phyloP scores from a whole-genome alignment of 768 basidiomycete genomes.

The Phylloporus sp. region DNA sequence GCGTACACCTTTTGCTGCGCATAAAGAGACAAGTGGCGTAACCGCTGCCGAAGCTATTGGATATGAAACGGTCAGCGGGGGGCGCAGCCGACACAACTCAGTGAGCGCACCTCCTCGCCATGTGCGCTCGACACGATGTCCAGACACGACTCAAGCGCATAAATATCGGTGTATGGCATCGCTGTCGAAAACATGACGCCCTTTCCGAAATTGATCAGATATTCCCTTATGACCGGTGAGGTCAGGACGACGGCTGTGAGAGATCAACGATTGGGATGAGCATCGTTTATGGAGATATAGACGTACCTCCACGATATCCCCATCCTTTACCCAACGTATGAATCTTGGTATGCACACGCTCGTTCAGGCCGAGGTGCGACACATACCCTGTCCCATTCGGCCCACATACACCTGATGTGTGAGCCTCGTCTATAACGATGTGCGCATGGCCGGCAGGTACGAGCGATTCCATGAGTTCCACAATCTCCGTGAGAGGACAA shows the following conservation, averaged over 20 bases:
- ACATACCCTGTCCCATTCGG: constrained; percentile 42
- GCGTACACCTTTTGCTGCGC: constrained; percentile 4
- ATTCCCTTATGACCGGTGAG: constrained; percentile 12
- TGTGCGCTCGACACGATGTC: constrained; percentile 7
- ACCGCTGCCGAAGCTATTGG: constrained; percentile 12
- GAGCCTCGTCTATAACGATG: constrained; percentile 56
- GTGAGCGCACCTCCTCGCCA: constrained; percentile 19
- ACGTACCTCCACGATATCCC: constrained; percentile 20
- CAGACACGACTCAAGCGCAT: constrained; percentile 42
- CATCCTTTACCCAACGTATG: constrained; percentile 52
- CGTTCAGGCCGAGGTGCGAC: constrained; percentile 39
- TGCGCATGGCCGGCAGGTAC: constrained; percentile 37
- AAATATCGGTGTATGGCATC: constrained; percentile 19
- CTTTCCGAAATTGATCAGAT: constrained; percentile 20
- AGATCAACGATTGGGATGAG: neutral
- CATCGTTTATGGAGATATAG: neutral
- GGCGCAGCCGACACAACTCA: neutral
- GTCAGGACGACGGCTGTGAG: constrained; percentile 18
- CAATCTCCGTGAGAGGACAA: constrained; percentile 42
- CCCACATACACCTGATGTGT: constrained; percentile 54
- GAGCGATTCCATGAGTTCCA: constrained; percentile 34
- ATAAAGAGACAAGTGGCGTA: constrained; percentile 10
- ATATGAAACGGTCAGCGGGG: neutral
- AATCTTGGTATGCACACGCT: constrained; percentile 42
- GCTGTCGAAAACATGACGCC: constrained; percentile 22